phyloP scores from a whole-genome alignment of 2,329 filamentous ascomycete genomes.

The Verticillium klebahnii region DNA sequence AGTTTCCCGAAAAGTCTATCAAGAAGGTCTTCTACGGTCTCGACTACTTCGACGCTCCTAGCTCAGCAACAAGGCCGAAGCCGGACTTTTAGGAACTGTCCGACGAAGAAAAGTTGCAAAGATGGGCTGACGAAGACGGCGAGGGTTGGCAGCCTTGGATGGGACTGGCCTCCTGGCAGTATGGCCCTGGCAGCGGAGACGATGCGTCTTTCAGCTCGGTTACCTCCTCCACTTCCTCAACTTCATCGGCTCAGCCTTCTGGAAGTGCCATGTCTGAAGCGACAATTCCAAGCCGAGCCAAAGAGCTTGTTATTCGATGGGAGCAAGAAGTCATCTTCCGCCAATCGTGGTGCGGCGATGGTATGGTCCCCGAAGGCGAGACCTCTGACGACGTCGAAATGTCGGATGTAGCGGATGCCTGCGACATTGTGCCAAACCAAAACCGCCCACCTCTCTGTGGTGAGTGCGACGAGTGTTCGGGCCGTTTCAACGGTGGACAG shows the following conservation, averaged over 20 bases:
- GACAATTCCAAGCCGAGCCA: neutral
- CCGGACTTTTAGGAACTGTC: neutral
- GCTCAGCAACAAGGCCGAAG: neutral
- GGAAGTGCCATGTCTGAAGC: neutral
- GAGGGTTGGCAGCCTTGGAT: neutral
- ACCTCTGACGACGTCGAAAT: neutral
- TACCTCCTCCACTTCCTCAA: neutral
- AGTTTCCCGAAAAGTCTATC: neutral
- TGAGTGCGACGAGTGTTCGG: neutral
- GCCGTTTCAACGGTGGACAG: neutral
- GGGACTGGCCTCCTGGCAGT: slow-evolving; percentile 9
- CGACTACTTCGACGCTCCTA: neutral
- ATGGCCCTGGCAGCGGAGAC: slow-evolving; percentile 1
- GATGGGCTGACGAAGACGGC: neutral
- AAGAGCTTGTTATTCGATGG: neutral
- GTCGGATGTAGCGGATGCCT: neutral
- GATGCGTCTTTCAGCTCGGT: neutral
- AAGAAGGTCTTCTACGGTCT: neutral
- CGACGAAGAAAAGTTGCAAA: neutral
- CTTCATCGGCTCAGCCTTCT: neutral
- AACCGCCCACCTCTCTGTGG: neutral
- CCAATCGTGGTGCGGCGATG: slow-evolving; percentile 1
- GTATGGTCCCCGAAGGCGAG: neutral
- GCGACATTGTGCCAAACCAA: neutral
- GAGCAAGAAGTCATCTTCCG: neutral